phyloP scores from a whole-genome alignment of 768 basidiomycete species.

The Fistulinella prunicolor region DNA sequence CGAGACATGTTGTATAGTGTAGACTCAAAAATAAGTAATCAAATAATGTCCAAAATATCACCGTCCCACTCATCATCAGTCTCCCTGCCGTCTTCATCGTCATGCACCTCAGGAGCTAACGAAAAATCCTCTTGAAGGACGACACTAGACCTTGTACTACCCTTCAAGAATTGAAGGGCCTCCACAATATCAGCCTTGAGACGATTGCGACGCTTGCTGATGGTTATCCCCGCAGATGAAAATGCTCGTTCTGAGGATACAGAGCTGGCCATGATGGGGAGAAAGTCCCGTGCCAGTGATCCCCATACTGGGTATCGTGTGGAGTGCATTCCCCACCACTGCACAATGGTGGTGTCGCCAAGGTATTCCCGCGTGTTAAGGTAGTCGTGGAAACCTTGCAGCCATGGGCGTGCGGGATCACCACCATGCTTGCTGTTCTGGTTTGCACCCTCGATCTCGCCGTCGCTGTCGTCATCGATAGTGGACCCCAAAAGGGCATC shows the following conservation, averaged over 20 bases:
- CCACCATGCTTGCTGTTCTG: background rate
- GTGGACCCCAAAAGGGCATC: background rate
- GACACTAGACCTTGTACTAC: no score
- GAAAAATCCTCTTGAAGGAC: no score
- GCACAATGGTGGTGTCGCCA: background rate
- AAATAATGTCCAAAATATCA: no score
- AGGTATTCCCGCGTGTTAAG: constrained; percentile 1
- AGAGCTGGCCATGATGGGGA: constrained; percentile 7
- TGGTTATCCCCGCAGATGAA: no score
- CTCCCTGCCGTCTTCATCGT: background rate
- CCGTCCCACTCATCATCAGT: constrained; percentile 4
- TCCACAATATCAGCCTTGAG: no score
- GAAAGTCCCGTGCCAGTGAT: constrained; percentile 1
- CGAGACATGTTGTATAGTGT: background rate
- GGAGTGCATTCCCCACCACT: constrained; percentile 6
- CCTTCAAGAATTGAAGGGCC: no score
- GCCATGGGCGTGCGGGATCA: constrained; percentile 2
- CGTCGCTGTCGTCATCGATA: background rate
- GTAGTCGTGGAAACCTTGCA: constrained; percentile 7
- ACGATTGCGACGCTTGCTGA: no score
- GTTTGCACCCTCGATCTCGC: background rate
- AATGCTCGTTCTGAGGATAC: background rate
- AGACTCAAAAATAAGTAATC: no score
- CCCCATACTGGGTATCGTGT: background rate
- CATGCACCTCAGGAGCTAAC: no score